Evolutionary conservation across 2,329 filamentous ascomycete species (phyloP).

Genomic region (Trichoderma semiorbis): DNA sequence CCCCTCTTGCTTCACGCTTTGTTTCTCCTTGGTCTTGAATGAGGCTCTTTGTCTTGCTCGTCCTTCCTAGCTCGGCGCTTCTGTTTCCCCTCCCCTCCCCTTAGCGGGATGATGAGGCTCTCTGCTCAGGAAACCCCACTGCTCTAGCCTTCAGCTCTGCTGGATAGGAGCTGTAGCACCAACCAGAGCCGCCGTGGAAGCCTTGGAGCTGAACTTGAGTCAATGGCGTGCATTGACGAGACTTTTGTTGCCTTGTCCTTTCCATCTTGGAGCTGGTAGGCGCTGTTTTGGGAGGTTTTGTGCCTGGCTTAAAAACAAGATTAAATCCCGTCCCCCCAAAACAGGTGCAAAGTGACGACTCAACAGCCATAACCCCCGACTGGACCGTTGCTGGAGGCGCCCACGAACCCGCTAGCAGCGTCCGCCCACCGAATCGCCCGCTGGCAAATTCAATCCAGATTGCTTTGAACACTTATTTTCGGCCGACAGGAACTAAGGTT

Average conservation of each 20-base stretch:
- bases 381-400: neutral
- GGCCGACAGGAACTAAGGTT: neutral
- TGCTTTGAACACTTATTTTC: neutral
- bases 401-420: neutral
- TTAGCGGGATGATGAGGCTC: constrained; percentile 17
- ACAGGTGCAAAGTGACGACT: neutral
- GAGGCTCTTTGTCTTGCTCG: neutral
- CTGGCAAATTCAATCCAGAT: neutral
- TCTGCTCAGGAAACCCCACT: constrained; percentile 6
- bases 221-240: neutral
- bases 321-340: neutral
- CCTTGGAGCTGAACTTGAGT: neutral
- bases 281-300: neutral
- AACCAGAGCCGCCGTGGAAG: neutral
- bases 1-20: neutral
- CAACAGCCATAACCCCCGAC: neutral
- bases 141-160: constrained; percentile 2
- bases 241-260: neutral
- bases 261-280: neutral
- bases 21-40: neutral
- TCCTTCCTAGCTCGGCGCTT: constrained; percentile 1
- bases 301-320: constrained; percentile 10
- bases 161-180: neutral
- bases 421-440: neutral
- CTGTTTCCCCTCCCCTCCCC: neutral